phyloP scores from a whole-genome alignment of 129 eudicot species.

The Tagetes erecta region DNA sequence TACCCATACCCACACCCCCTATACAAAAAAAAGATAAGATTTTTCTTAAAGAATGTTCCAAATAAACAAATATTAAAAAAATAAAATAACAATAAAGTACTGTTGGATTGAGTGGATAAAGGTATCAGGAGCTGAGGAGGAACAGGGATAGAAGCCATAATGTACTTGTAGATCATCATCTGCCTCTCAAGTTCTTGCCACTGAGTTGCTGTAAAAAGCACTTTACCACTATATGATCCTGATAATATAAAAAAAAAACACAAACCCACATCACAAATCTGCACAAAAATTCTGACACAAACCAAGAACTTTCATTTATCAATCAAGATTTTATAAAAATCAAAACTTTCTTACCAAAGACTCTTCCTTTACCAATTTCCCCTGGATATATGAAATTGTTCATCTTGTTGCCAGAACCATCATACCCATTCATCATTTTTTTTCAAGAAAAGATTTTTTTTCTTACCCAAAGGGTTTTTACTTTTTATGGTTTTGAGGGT shows the following conservation, averaged over 20 bases:
- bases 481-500: background rate
- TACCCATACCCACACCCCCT: slow-evolving; percentile 33
- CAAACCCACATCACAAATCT: background rate
- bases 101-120: slow-evolving; percentile 50
- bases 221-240: slow-evolving; percentile 42
- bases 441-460: background rate
- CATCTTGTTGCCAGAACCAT: too few species aligned
- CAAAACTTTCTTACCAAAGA: slow-evolving; percentile 19
- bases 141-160: slow-evolving; percentile 60
- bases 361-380: background rate
- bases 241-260: background rate
- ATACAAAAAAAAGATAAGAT: background rate
- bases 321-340: slow-evolving; percentile 4
- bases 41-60: slow-evolving; percentile 4
- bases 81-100: slow-evolving; percentile 28
- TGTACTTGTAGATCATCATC: slow-evolving; percentile 65
- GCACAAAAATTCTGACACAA: slow-evolving; percentile 11
- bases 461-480: too few species aligned
- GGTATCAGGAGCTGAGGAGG: slow-evolving; percentile 58
- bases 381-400: background rate
- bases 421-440: slow-evolving; percentile 34
- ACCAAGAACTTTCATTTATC: background rate
- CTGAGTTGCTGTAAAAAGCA: slow-evolving; percentile 61
- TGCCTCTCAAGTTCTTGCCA: slow-evolving; percentile 77
- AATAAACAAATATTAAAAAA: slow-evolving; percentile 2